Evolutionary conservation across 345 rosid species (phyloP), one percentile per base, ranked within the genome.

Genomic region (Combretum micranthum): DNA sequence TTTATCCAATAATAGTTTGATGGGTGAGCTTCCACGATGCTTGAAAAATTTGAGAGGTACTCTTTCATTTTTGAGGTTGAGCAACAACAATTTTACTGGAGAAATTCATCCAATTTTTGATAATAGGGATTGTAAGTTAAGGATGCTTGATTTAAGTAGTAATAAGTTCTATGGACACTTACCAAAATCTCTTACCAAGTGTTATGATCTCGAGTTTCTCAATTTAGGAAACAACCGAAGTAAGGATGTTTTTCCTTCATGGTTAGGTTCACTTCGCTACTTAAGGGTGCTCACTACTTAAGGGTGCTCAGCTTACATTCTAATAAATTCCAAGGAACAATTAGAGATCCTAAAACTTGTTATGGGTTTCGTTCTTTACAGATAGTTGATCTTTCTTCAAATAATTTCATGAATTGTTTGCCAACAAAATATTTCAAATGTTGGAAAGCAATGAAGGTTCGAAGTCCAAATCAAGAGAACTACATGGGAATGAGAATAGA

Each of bases 371-470:
- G 49, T 15, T 44, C 20, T 6, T 52, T 65, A 14, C 57, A 37
- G 15, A 53, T 65, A 20, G 53, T 65, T 20, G 58, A 52, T 18
- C 3, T 59, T 13, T 65, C 69, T 8, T 20, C 14, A 6, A 65
- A 65, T 26, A 44, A 44, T 20, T 46, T 65, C n/a, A 3, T 15
- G 0, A 49, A 54, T 3, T 15, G 20, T 18, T 44, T 65, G 22
- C 69, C 69, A 1, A 18, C 48, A 0, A 32, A 18, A 14, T 58
- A 51, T 21, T 46, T 65, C n/a, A 16, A 44, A 13, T 12, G 48
- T 10, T 59, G 47, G 69, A 19, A 44, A 2, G 53, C 64, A 9
- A 46, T 59, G 64, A 65, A 17, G 21, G n/a, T 44, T 18, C 4
- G 3, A 6, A 21, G 17, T 13, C 0, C 13, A 4, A 23, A 3